Evolutionary conservation across 345 rosid genomes (phyloP).

Genomic region (Linum lewisii): DNA sequence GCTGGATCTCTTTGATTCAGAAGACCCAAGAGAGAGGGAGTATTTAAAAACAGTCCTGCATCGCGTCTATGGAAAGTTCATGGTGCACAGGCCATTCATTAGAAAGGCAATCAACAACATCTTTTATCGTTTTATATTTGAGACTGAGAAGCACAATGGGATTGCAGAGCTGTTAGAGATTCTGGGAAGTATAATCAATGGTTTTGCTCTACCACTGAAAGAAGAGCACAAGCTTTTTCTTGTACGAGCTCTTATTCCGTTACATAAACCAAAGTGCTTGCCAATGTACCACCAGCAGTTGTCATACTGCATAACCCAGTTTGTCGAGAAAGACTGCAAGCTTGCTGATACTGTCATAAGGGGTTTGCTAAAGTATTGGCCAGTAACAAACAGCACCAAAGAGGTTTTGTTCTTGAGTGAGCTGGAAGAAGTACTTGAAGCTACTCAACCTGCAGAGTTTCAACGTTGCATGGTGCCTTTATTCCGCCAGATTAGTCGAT

Average conservation of each 20-base stretch:
- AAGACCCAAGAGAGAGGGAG: slow-evolving; percentile 8
- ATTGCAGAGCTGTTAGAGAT: slow-evolving; percentile 5
- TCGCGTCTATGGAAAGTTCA: slow-evolving; percentile 5
- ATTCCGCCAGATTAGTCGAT: slow-evolving; percentile 4
- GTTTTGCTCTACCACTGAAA: slow-evolving; percentile 2
- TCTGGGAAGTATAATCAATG: slow-evolving; percentile 4
- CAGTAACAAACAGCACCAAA: slow-evolving; percentile 2
- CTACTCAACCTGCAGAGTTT: slow-evolving; percentile 5
- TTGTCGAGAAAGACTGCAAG: slow-evolving; percentile 6
- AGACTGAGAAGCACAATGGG: slow-evolving; percentile 6
- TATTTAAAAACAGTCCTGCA: slow-evolving; percentile 7
- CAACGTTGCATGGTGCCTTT: slow-evolving; percentile 8
- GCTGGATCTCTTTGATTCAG: slow-evolving; percentile 6
- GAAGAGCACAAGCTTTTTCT: slow-evolving; percentile 7
- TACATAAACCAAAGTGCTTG: slow-evolving; percentile 5
- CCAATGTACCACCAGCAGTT: slow-evolving; percentile 7
- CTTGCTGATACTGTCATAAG: slow-evolving; percentile 6
- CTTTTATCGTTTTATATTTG: slow-evolving; percentile 2
- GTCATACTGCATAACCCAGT: slow-evolving; percentile 4
- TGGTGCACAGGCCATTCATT: slow-evolving; percentile 8
- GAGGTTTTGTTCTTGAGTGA: slow-evolving; percentile 5
- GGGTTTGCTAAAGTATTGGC: slow-evolving; percentile 5
- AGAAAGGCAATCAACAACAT: slow-evolving; percentile 7
- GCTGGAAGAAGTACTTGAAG: slow-evolving; percentile 2
- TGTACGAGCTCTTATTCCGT: slow-evolving; percentile 1